Conservation (phyloP, 179 eudicot species). For the Beta macrorhiza region DNA sequence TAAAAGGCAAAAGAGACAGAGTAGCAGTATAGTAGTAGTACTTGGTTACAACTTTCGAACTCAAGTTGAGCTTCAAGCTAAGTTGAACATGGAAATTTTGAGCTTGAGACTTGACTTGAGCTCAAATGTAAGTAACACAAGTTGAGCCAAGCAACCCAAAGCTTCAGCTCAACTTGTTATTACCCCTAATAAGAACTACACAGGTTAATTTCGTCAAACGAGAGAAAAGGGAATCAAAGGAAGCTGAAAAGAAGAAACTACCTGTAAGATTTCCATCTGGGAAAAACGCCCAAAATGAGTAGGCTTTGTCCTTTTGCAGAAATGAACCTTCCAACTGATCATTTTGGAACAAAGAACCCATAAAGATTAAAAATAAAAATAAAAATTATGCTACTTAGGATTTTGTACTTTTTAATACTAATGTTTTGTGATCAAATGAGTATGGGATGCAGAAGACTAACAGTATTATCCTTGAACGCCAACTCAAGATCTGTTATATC, state of each 20-base stretch:
- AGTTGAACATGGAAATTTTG: no score
- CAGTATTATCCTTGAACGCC: constrained; percentile 58
- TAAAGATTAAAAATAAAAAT: neutral
- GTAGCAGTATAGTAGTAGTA: no score
- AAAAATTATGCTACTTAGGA: neutral
- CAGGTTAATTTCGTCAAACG: neutral
- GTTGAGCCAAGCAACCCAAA: no score
- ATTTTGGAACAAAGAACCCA: neutral
- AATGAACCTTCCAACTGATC: constrained; percentile 82
- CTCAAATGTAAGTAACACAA: no score
- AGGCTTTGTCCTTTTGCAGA: constrained; percentile 52
- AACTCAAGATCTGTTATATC: constrained; percentile 67
- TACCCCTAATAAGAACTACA: neutral
- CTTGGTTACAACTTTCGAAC: no score
- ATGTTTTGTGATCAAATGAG: constrained; percentile 1
- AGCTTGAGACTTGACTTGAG: no score
- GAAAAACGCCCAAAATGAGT: constrained; percentile 86
- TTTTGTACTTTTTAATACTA: neutral
- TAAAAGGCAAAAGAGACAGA: no score
- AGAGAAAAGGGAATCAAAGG: neutral
- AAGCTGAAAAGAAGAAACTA: constrained; percentile 23
- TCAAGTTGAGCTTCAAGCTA: no score
- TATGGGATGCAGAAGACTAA: constrained; percentile 30
- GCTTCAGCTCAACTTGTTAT: no score
- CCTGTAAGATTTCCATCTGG: constrained; percentile 76